These are phyloP conservation scores for Aulographum hederae DNA, from an alignment of 2,329 filamentous ascomycete species.

Conservation along the genomic window DNA sequence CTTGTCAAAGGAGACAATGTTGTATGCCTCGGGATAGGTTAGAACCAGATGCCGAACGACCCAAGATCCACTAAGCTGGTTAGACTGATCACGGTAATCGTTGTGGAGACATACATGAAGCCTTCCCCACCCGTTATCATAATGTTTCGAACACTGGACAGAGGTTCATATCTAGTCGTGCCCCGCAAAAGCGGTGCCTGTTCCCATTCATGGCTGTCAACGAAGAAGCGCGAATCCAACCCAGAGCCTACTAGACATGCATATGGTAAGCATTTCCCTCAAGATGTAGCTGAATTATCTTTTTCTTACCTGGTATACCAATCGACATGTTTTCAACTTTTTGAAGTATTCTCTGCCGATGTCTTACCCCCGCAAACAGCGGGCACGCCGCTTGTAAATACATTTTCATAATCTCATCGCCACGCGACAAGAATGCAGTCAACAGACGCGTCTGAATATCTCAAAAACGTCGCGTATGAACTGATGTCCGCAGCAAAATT, in stretches of 20 bases:
- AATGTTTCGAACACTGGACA: slow-evolving; percentile 56
- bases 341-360: too few species aligned
- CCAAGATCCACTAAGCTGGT: slow-evolving; percentile 50
- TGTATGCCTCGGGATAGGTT: slow-evolving; percentile 60
- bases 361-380: too few species aligned
- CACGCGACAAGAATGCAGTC: too few species aligned
- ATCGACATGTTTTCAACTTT: too few species aligned
- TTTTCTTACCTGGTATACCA: too few species aligned
- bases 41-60: slow-evolving; percentile 59
- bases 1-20: slow-evolving; percentile 69
- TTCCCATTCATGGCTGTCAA: slow-evolving; percentile 31
- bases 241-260: neutral
- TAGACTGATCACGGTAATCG: slow-evolving; percentile 10
- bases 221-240: neutral
- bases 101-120: slow-evolving; percentile 50
- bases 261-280: too few species aligned
- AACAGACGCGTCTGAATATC: too few species aligned
- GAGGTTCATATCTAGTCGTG: slow-evolving; percentile 50
- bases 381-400: too few species aligned
- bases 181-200: slow-evolving; percentile 52
- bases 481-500: too few species aligned
- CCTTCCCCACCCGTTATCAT: slow-evolving; percentile 71
- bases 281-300: too few species aligned
- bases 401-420: too few species aligned
- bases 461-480: too few species aligned